Evolutionary conservation across 345 rosid genomes (phyloP).

Genomic region (Abelmoschus esculentus): DNA sequence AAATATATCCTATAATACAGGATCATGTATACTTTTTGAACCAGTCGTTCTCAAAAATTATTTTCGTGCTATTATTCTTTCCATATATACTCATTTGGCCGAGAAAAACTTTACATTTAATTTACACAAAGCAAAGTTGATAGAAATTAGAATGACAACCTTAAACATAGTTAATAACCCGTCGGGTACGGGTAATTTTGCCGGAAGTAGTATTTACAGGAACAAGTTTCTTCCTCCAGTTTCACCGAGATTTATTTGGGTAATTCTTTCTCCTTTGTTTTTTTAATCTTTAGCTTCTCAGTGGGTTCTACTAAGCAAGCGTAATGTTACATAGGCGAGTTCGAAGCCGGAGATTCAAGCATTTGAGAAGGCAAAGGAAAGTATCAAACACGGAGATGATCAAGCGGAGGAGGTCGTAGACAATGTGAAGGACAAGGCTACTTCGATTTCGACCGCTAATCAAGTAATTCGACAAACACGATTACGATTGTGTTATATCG

Average conservation of each 20-base stretch:
- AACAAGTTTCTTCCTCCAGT: not conserved
- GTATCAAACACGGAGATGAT: slow-evolving; percentile 19
- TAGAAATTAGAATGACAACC: slow-evolving; percentile 10
- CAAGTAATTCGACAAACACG: slow-evolving; percentile 9
- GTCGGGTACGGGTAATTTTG: not conserved
- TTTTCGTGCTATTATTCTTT: not conserved
- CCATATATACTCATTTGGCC: not conserved
- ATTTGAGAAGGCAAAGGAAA: slow-evolving; percentile 16
- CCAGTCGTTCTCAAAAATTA: slow-evolving; percentile 1
- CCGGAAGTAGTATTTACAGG: not conserved
- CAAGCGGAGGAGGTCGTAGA: slow-evolving; percentile 5
- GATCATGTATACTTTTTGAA: not conserved
- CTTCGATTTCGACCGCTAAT: slow-evolving; percentile 12
- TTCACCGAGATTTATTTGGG: slow-evolving; percentile 16
- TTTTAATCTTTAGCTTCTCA: not conserved
- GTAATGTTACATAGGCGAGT: slow-evolving; percentile 11
- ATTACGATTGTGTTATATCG: not conserved
- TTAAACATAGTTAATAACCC: not conserved
- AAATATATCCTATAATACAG: slow-evolving; percentile 8
- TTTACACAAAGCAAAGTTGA: not conserved
- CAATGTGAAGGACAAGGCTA: slow-evolving; percentile 16
- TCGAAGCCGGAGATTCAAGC: slow-evolving; percentile 10
- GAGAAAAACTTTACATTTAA: not conserved
- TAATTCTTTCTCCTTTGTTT: not conserved
- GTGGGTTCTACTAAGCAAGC: not conserved